Evolutionary conservation across 2,329 filamentous ascomycete genomes (phyloP), one percentile per base, ranked within the genome.

Genomic region (Pseudogymnoascus sp.): DNA sequence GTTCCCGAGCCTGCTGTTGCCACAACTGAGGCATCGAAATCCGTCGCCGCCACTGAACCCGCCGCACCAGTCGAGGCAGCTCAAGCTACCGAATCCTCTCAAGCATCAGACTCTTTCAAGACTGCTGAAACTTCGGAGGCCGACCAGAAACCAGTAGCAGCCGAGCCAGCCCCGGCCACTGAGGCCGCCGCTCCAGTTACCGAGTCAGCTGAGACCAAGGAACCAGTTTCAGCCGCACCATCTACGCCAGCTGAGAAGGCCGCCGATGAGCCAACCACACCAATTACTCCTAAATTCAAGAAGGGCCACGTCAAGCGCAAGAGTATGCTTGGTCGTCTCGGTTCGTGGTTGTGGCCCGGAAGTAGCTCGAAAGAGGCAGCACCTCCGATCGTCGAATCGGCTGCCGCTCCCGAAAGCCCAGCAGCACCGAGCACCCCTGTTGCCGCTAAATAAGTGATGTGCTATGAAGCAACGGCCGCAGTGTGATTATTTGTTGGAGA

Each of bases 291-390:
- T 3, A 53, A 53, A 18, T 53, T 53, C n/a, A 53, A 53, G 47
- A 53, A 53, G n/a, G 47, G 47, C 14, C 47, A 53, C 47, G 47
- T 18, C 15, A 53, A 53, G 47, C 25, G 28, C 3, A 53, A 53
- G 47, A 53, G 47, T 53, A 53, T 53, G 25, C 47, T 53, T 33
- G 47, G 47, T 18, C 47, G 47, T 28, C 47, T 53, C 47, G 47
- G 47, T 53, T 53, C 47, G 2, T 53, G 47, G 47, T 53, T 53
- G 4, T 53, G 47, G 47, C 28, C 47, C 25, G 47, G 47, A 50
- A n/a, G 25, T 12, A 53, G 47, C 47, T 53, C 47, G 25, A 53
- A 53, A 33, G 47, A 53, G 47, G 47, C 28, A 33, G 2, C 47
- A 18, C n/a, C 47, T 20, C 47, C 47, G 47, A 18, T 33, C 47